These are phyloP conservation scores for Sugiyamaella mastotermitis DNA, from an alignment of 805 yeast genomes.

Conservation along the genomic window DNA sequence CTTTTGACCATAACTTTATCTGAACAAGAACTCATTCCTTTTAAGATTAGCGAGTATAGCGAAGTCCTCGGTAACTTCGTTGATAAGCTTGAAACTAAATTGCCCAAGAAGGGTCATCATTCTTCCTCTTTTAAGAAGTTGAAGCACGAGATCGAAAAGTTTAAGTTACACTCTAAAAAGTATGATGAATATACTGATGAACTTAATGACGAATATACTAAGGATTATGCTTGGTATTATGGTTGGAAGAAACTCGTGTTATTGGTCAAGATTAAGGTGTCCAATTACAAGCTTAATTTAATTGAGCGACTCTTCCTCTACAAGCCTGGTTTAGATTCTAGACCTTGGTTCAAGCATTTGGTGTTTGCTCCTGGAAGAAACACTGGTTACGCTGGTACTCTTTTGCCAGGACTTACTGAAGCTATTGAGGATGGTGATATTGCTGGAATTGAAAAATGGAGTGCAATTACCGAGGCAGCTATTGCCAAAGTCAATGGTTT, in stretches of 20 bases:
- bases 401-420: slow-evolving; percentile 50
- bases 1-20: slow-evolving; percentile 41
- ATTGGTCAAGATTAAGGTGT: slow-evolving; percentile 20
- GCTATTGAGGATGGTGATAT: slow-evolving; percentile 44
- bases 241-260: slow-evolving; percentile 20
- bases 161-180: slow-evolving; percentile 28
- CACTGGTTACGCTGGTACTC: slow-evolving; percentile 57
- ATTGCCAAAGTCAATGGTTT: not conserved
- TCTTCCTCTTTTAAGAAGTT: slow-evolving; percentile 15
- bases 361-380: slow-evolving; percentile 55
- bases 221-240: slow-evolving; percentile 78
- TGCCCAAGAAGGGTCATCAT: slow-evolving; percentile 12
- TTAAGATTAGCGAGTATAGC: slow-evolving; percentile 40
- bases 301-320: slow-evolving; percentile 44
- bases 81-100: slow-evolving; percentile 29
- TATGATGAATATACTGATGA: slow-evolving; percentile 45
- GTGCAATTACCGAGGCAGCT: slow-evolving; percentile 26
- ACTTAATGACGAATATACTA: slow-evolving; percentile 45
- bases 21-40: slow-evolving; percentile 42
- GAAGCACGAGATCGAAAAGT: slow-evolving; percentile 16
- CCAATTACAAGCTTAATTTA: slow-evolving; percentile 37
- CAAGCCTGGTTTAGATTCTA: slow-evolving; percentile 40
- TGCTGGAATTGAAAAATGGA: slow-evolving; percentile 36
- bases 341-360: slow-evolving; percentile 55
- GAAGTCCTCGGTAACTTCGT: slow-evolving; percentile 34